These are phyloP conservation scores for Zygotorulaspora sp. DNA, from an alignment of 805 yeast species.

Conservation along the genomic window DNA sequence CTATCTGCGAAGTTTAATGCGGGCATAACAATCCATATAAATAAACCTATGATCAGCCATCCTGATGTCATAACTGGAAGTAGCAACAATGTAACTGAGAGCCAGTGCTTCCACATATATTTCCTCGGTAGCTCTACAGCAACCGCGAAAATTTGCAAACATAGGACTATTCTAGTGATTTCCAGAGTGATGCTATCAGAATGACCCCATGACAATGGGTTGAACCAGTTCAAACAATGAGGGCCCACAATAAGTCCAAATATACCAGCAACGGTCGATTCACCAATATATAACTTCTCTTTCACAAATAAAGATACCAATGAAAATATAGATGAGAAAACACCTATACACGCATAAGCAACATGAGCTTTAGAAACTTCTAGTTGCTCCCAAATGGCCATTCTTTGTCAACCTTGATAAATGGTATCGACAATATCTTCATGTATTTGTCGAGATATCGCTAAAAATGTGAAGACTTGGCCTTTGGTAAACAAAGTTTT, in stretches of 20 bases:
- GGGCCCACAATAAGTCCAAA: conserved; percentile 90
- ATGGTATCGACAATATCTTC: not conserved
- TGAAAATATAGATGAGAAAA: conserved; percentile 75
- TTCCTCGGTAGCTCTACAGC: conserved; percentile 90
- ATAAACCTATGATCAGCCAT: conserved; percentile 78
- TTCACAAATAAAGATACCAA: conserved; percentile 76
- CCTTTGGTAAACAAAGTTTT: no score
- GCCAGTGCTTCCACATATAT: conserved; percentile 81
- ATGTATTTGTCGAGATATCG: not conserved
- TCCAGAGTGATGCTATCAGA: conserved; percentile 78
- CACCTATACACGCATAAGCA: conserved; percentile 84
- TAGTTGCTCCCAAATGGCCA: conserved; percentile 34
- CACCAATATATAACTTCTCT: conserved; percentile 82
- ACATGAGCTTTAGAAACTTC: conserved; percentile 62
- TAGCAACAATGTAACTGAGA: conserved; percentile 65
- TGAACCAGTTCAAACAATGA: conserved; percentile 75
- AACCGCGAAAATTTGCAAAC: conserved; percentile 88
- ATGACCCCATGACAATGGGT: conserved; percentile 83
- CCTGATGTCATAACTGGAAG: conserved; percentile 89
- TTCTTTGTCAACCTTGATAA: conserved; percentile 1
- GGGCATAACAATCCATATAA: conserved; percentile 74
- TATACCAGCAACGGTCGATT: conserved; percentile 82
- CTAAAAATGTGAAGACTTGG: not conserved
- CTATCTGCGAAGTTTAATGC: conserved; percentile 67
- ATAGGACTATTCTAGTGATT: conserved; percentile 72